These are phyloP conservation scores for Sordariomycetes sp. DNA, from an alignment of 2,329 filamentous ascomycete species.

Conservation along the genomic window DNA sequence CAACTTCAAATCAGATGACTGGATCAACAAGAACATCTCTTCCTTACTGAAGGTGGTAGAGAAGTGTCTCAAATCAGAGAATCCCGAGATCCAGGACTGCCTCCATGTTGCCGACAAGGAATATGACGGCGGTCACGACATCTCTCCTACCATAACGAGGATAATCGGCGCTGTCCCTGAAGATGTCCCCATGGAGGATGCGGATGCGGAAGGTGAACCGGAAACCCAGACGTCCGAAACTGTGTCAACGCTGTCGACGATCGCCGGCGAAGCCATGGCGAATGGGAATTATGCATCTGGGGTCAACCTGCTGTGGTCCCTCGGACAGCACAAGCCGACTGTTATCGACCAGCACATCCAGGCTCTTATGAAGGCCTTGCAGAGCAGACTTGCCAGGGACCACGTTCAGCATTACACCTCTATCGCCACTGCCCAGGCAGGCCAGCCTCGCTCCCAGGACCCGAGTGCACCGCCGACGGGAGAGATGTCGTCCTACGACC, in stretches of 20 bases:
- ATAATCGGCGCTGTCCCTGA: conserved; percentile 85
- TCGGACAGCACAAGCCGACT: conserved; percentile 73
- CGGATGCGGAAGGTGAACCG: conserved; percentile 74
- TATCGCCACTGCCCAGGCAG: conserved; percentile 39
- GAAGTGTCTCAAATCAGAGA: conserved; percentile 79
- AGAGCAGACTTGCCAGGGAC: conserved; percentile 83
- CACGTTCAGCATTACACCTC: conserved; percentile 71
- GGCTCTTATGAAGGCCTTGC: conserved; percentile 85
- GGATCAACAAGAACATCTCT: conserved; percentile 71
- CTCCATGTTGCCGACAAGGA: conserved; percentile 65
- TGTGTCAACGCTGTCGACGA: conserved; percentile 70
- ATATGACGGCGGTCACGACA: conserved; percentile 56
- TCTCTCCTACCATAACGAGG: conserved; percentile 67
- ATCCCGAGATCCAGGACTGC: conserved; percentile 87
- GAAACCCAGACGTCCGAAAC: conserved; percentile 81
- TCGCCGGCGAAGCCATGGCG: conserved; percentile 79
- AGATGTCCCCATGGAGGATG: conserved; percentile 61
- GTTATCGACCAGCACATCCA: conserved; percentile 85
- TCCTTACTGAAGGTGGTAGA: conserved; percentile 80
- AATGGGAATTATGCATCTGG: conserved; percentile 74
- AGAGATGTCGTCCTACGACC: conserved; percentile 63
- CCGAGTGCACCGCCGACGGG: conserved; percentile 31
- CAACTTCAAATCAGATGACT: conserved; percentile 79
- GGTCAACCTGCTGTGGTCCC: conserved; percentile 86
- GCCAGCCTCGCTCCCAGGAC: conserved; percentile 35